Conservation (phyloP, 805 yeast genomes). For the Torulaspora delbrueckii region DNA sequence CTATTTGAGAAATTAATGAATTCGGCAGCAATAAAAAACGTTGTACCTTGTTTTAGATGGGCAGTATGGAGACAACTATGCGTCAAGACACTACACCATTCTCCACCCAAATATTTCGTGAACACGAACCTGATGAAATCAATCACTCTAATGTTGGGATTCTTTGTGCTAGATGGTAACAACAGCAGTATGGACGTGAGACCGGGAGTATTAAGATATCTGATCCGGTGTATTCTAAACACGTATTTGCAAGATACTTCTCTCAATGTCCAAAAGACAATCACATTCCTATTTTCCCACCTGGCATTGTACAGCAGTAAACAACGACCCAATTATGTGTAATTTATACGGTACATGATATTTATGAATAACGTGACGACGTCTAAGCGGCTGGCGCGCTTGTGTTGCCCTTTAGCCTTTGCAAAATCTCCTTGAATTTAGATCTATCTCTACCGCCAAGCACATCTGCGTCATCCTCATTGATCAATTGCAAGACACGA, state of each 20-base stretch:
- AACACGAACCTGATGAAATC: slow-evolving; percentile 17
- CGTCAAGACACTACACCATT: slow-evolving; percentile 9
- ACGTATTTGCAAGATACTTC: neutral
- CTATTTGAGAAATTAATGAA: slow-evolving; percentile 21
- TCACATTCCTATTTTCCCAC: slow-evolving; percentile 15
- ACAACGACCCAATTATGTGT: neutral
- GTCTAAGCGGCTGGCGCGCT: slow-evolving; percentile 69
- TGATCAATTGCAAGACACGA: slow-evolving; percentile 53
- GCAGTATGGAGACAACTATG: slow-evolving; percentile 27
- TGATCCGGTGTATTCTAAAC: slow-evolving; percentile 13
- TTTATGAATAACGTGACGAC: slow-evolving; percentile 1
- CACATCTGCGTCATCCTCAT: slow-evolving; percentile 42
- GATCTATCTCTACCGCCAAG: slow-evolving; percentile 57
- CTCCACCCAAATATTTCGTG: slow-evolving; percentile 6
- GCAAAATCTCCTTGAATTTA: slow-evolving; percentile 61
- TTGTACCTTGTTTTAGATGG: slow-evolving; percentile 27
- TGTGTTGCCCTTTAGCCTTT: slow-evolving; percentile 61
- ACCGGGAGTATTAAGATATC: slow-evolving; percentile 19
- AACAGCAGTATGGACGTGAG: slow-evolving; percentile 21
- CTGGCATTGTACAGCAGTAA: slow-evolving; percentile 15
- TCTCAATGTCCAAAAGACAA: slow-evolving; percentile 3
- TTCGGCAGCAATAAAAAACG: slow-evolving; percentile 21
- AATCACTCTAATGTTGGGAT: slow-evolving; percentile 20
- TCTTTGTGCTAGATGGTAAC: slow-evolving; percentile 20
- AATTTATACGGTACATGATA: slow-evolving; percentile 1